These are phyloP conservation scores for Trichoderma sp. DNA, from an alignment of 2,329 filamentous ascomycete species.

Conservation along the genomic window DNA sequence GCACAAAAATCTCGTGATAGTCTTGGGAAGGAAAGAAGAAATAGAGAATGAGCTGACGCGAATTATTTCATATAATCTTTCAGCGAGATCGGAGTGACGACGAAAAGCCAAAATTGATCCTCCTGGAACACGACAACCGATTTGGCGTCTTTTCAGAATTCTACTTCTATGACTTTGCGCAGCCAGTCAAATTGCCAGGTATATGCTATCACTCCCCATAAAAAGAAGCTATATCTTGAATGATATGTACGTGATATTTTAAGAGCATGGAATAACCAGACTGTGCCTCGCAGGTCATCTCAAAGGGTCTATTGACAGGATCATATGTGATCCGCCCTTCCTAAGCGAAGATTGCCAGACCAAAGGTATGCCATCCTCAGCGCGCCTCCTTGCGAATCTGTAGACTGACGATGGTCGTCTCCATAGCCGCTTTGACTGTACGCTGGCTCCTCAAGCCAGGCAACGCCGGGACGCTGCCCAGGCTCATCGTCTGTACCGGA, in stretches of 20 bases:
- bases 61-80: neutral
- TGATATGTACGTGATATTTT: no score
- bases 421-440: constrained; percentile 69
- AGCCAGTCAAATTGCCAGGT: constrained; percentile 68
- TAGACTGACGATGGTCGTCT: neutral
- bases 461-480: constrained; percentile 33
- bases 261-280: neutral
- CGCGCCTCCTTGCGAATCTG: neutral
- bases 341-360: constrained; percentile 80
- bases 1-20: no score
- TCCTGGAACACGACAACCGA: constrained; percentile 75
- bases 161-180: constrained; percentile 72
- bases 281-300: constrained; percentile 41
- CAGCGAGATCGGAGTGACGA: constrained; percentile 33
- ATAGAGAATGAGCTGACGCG: neutral
- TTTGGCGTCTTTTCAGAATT: constrained; percentile 77
- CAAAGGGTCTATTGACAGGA: constrained; percentile 67
- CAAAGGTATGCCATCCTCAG: constrained; percentile 57
- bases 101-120: constrained; percentile 58
- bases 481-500: constrained; percentile 73
- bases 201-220: neutral
- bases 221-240: neutral
- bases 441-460: constrained; percentile 67
- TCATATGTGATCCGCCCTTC: constrained; percentile 80
- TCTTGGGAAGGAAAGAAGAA: neutral